Conservation (phyloP, 495 filamentous ascomycete species). For the Cryomyces antarcticus region DNA sequence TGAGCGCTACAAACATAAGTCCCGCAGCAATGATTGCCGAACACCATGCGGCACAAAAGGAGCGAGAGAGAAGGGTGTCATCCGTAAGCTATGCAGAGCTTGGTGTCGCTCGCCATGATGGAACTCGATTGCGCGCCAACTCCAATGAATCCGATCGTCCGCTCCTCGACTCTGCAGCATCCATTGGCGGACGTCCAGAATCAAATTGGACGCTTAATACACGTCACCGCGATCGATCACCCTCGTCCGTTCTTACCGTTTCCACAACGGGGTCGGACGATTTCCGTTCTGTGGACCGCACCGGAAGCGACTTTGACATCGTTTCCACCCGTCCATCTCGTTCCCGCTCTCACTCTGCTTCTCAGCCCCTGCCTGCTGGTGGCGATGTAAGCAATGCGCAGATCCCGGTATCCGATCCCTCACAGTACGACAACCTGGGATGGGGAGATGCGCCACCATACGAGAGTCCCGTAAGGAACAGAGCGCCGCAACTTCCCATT, state of each 20-base stretch:
- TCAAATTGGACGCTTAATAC: conserved; percentile 4
- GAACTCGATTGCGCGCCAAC: conserved; percentile 63
- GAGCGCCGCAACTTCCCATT: conserved; percentile 3
- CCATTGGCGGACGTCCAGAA: conserved; percentile 22
- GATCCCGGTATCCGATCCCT: conserved; percentile 3
- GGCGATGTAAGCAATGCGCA: conserved; percentile 2
- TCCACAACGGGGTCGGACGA: conserved; percentile 7
- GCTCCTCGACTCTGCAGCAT: conserved; percentile 49
- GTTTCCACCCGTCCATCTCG: not conserved
- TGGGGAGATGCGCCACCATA: conserved; percentile 14
- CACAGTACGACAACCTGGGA: conserved; percentile 4
- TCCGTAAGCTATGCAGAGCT: conserved; percentile 73
- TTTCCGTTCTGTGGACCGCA: conserved; percentile 7
- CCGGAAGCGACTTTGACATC: conserved; percentile 9
- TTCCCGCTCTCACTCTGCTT: not conserved
- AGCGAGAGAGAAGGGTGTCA: conserved; percentile 55
- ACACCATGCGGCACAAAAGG: conserved; percentile 39
- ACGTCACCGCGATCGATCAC: conserved; percentile 13
- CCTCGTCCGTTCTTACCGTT: conserved; percentile 11
- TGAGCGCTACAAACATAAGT: not conserved
- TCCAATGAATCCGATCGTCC: conserved; percentile 63
- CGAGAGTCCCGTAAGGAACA: conserved; percentile 5
- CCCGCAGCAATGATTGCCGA: conserved; percentile 32
- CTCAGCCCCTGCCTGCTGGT: not conserved
- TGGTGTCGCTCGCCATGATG: conserved; percentile 75